Evolutionary conservation across 805 yeast genomes (phyloP).

Genomic region (Schizosaccharomyces japonicus): DNA sequence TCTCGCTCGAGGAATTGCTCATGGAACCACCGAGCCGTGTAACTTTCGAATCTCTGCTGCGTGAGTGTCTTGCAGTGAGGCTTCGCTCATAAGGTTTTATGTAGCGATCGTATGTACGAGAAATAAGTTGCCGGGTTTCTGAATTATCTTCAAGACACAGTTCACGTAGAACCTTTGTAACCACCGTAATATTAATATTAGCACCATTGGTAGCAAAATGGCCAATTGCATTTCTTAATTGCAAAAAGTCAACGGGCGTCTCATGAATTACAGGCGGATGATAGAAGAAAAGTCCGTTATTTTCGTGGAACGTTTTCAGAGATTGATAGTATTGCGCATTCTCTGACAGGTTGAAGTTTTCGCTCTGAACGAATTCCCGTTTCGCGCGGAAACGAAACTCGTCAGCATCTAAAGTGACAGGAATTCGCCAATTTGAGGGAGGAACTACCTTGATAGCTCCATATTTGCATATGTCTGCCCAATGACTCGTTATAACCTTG

Average conservation of each 20-base stretch:
- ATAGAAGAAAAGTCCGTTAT: background rate
- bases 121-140: background rate
- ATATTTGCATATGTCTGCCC: slow-evolving; percentile 14
- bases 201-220: background rate
- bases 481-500: background rate
- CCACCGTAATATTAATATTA: background rate
- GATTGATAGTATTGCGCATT: background rate
- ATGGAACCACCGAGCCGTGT: too few species aligned
- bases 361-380: slow-evolving; percentile 11
- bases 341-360: background rate
- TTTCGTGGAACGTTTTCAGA: background rate
- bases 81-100: slow-evolving; percentile 1
- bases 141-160: background rate
- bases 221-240: background rate
- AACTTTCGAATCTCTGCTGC: too few species aligned
- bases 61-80: too few species aligned
- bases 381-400: slow-evolving; percentile 16
- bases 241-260: background rate
- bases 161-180: background rate
- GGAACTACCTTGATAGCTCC: slow-evolving; percentile 63
- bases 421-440: slow-evolving; percentile 26
- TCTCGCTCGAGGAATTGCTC: too few species aligned
- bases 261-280: background rate
- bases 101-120: background rate
- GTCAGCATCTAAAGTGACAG: slow-evolving; percentile 16